Conservation (phyloP, 2,329 filamentous ascomycete species). For the Helminthosporium solani region DNA sequence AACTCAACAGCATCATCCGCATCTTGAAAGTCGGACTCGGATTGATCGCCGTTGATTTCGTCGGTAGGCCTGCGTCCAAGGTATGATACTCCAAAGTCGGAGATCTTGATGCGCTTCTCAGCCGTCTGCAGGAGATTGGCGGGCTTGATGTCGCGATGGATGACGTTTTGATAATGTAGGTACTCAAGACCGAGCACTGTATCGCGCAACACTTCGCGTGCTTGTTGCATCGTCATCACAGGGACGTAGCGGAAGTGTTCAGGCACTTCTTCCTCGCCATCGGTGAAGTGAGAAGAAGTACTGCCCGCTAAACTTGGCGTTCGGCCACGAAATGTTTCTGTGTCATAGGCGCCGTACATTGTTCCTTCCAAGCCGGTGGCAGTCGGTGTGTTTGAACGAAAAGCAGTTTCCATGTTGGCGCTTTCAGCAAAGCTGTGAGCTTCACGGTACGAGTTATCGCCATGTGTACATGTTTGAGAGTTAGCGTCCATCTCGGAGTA, state of each 20-base stretch:
- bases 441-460: slow-evolving; percentile 24
- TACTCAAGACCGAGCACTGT: slow-evolving; percentile 93
- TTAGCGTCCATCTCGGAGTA: slow-evolving; percentile 31
- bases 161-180: slow-evolving; percentile 59
- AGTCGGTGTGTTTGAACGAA: slow-evolving; percentile 27
- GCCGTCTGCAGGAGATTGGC: slow-evolving; percentile 88
- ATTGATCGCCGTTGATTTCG: slow-evolving; percentile 69
- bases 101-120: slow-evolving; percentile 90
- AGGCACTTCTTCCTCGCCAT: slow-evolving; percentile 60
- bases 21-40: slow-evolving; percentile 80
- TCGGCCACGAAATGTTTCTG: slow-evolving; percentile 60
- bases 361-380: slow-evolving; percentile 68
- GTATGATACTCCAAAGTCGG: slow-evolving; percentile 97
- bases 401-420: slow-evolving; percentile 39
- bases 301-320: slow-evolving; percentile 82
- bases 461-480: slow-evolving; percentile 25
- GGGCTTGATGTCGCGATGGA: slow-evolving; percentile 55
- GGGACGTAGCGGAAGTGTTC: slow-evolving; percentile 93
- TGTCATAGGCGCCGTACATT: slow-evolving; percentile 73
- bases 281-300: slow-evolving; percentile 57
- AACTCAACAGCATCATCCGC: slow-evolving; percentile 92
- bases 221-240: slow-evolving; percentile 82
- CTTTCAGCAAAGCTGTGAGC: slow-evolving; percentile 19
- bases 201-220: slow-evolving; percentile 83
- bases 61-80: slow-evolving; percentile 85